These are phyloP conservation scores for Xerocomellus chrysenteron DNA, from an alignment of 768 basidiomycete genomes.

Conservation along the genomic window DNA sequence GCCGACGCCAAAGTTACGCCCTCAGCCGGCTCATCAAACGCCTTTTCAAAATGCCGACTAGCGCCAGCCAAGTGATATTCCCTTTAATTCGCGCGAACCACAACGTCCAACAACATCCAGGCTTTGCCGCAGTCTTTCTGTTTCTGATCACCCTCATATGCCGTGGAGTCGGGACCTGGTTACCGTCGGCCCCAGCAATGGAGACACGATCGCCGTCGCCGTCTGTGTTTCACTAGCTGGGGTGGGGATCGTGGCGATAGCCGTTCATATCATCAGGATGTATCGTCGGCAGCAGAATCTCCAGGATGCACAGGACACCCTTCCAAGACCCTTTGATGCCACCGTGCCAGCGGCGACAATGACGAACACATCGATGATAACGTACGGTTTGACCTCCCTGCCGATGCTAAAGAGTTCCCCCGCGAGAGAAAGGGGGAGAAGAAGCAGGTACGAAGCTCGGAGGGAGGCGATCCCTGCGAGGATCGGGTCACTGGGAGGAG, in stretches of 20 bases:
- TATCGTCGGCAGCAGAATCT: constrained; percentile 13
- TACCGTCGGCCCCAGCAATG: background rate
- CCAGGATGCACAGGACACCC: constrained; percentile 22
- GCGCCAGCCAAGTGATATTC: background rate
- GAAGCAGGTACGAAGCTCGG: background rate
- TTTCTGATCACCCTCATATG: constrained; percentile 6
- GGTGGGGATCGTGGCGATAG: constrained; percentile 10
- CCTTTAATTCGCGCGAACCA: background rate
- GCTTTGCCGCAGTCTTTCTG: background rate
- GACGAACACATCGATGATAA: background rate
- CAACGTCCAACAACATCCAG: background rate
- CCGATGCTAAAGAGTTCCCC: constrained; percentile 3
- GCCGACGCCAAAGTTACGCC: constrained; percentile 4
- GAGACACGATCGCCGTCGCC: constrained; percentile 13
- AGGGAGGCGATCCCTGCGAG: background rate
- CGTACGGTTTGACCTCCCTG: background rate
- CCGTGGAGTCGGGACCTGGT: background rate
- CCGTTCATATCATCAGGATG: constrained; percentile 18
- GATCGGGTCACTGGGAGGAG: background rate
- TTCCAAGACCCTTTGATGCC: constrained; percentile 25
- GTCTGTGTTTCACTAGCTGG: constrained; percentile 25
- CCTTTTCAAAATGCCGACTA: constrained; percentile 14
- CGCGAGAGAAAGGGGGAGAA: background rate
- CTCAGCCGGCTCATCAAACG: background rate
- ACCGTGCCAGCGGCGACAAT: constrained; percentile 9